Base-by-base conservation (phyloP, 305 asterid genomes). In the Fraxinus sp. region DNA sequence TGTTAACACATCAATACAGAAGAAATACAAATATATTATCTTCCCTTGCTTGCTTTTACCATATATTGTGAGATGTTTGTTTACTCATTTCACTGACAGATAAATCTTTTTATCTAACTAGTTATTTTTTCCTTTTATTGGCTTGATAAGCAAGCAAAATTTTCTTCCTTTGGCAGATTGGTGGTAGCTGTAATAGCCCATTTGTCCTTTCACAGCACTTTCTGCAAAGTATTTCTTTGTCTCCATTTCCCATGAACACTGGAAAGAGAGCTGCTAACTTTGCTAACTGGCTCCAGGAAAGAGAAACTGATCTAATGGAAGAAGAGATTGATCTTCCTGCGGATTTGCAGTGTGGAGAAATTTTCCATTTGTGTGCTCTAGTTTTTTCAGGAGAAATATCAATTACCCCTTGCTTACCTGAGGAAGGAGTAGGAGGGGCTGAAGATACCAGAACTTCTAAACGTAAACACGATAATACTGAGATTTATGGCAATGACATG, bases 351-450 rank as follows among this genome's bases (percentile, higher is more conserved):
- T 96, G 98, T 85, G 98, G 98, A 79, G 99, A 96, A 89, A 83
- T 91, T 77, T 86, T 89, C 89, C 90, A 92, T 80, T 81, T 96
- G 84, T 92, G 94, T 88, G 92, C 96, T 91, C 86, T 91, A 39
- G 77, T 96, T 86, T 90, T 95, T 80, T 87, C 92, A 35, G 93
- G 92, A 46, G 97, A 94, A 85, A 82, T 96, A 30, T 89, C 92
- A 55, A 83, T 96, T 85, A 74, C 88, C 77, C 94, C 96, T 35
- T 82, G 86, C 90, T 90, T 96, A 78, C 99, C 99, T 36, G 87
- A 87, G 83, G 96, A 91, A 80, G 97, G 98, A 78, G 92, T 94
- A 83, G 98, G 98, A 79, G 99, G 95, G 90, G 92, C 91, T n/a
- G 99, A 94, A 90, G 98, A 96, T 87, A 87, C 84, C 81, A 92